Base-by-base conservation (phyloP, 495 filamentous ascomycete genomes). In the Annulohypoxylon maeteangense region DNA sequence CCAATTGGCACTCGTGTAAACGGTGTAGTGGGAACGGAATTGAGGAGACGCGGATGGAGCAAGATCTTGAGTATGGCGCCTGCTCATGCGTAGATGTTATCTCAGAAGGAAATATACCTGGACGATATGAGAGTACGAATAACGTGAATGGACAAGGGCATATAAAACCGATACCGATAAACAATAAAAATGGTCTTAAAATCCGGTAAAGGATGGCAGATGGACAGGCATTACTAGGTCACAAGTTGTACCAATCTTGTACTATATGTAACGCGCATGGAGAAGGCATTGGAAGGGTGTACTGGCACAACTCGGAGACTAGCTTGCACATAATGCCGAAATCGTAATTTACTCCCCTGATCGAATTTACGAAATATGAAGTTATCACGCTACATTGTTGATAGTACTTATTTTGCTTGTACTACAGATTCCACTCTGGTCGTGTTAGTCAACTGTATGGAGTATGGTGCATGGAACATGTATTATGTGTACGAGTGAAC, bases 11-110 rank as follows among this genome's bases (percentile, higher is more conserved):
- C 92, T 3, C 89, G 95, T 78, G 87, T 99, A 83, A 98, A 91
- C 80, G 91, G 93, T 65, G 87, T 97, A 47, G 93, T 97, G 31
- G 95, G 93, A 16, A 85, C 89, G 47, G 95, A 99, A 81, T 79
- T 99, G 76, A 87, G 92, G 71, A 88, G 90, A 67, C 94, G 91
- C 82, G 89, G 95, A 78, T 98, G 96, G 94, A 95, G 93, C 55
- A 98, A 97, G 87, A 98, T 99, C 73, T 83, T 99, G 79, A 97
- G 93, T 65, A 85, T 99, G 86, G 95, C 95, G 29, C 93, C 95
- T 8, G 92, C 95, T 87, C 91, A 97, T 81, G 87, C 95, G 74
- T 98, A 90, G 84, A 68, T 44, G 47, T 54, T 48, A 48, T 12
- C 3, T 31, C 1, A 6, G n/a, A 16, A 18, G 44, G 29, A 54